Base-by-base conservation (phyloP, 2,329 filamentous ascomycete genomes). In the Exophiala alcalophila region DNA sequence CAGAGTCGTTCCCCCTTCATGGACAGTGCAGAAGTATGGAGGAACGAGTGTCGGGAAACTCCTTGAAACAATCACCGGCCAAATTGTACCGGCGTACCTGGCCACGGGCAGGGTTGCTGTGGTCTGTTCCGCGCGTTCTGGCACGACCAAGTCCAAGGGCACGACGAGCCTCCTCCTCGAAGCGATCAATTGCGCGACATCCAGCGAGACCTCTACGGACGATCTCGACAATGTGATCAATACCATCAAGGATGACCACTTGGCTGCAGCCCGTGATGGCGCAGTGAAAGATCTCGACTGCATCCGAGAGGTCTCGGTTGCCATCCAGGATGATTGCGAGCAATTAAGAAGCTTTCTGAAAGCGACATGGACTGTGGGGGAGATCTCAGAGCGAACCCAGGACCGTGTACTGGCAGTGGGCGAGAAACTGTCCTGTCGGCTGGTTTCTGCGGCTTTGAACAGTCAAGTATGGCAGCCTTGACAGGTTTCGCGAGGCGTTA, bases 1-100 rank as follows among this genome's bases (percentile, higher is more conserved):
- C n/a, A n/a, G n/a, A n/a, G n/a, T n/a, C n/a, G n/a, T n/a, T n/a
- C n/a, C n/a, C n/a, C n/a, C n/a, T n/a, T 30, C 29, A 16, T 41
- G 39, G 39, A 11, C 28, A 7, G 30, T 41, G 16, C 39, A 41
- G 24, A 41, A 41, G 25, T 41, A 41, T 19, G 39, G 39, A 14
- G 39, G 39, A 14, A 41, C 39, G 23, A 41, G 39, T 35, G 39
- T 41, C 6, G 39, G 39, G 21, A 41, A 41, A 18, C 21, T 41
- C 29, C 23, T 41, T 11, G n/a, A 15, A 25, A 34, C 39, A 4
- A 41, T 41, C 4, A 41, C 39, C 26, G 29, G 21, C 8, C 20
- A 20, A 4, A 41, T 41, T 23, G 29, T 41, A 9, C 39, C 39
- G 23, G n/a, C 30, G 21, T 41, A 41, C 23, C 21, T 34, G 28